These are phyloP conservation scores for Aspergillus indologenus DNA, from an alignment of 495 filamentous ascomycete genomes.

Conservation along the genomic window DNA sequence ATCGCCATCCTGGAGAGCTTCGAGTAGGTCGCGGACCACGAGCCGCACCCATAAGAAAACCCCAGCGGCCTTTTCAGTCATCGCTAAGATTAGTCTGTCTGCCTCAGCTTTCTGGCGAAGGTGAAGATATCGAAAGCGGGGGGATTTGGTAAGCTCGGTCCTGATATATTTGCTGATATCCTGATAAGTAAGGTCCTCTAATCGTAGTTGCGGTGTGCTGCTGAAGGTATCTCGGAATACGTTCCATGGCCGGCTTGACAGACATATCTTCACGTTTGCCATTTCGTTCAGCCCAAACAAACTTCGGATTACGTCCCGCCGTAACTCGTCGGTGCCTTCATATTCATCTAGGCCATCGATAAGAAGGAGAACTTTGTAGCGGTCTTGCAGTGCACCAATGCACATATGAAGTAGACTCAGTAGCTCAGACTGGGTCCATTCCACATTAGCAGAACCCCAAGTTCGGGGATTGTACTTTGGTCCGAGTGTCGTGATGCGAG, in stretches of 20 bases:
- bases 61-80: neutral
- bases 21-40: neutral
- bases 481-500: neutral
- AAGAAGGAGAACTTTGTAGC: neutral
- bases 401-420: neutral
- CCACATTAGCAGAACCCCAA: neutral
- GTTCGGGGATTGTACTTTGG: neutral
- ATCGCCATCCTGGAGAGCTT: neutral
- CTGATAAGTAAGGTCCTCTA: conserved; percentile 1
- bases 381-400: neutral
- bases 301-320: neutral
- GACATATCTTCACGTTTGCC: conserved; percentile 1
- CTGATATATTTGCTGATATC: conserved; percentile 1
- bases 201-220: neutral
- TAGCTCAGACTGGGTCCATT: neutral
- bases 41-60: conserved; percentile 1
- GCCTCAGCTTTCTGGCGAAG: neutral
- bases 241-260: conserved; percentile 6
- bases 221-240: neutral
- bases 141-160: neutral
- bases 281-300: neutral
- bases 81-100: neutral
- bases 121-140: neutral
- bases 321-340: conserved; percentile 1
- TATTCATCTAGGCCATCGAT: conserved; percentile 4